These are phyloP conservation scores for Ascobolus immersus DNA, from an alignment of 495 filamentous ascomycete species.

Conservation along the genomic window DNA sequence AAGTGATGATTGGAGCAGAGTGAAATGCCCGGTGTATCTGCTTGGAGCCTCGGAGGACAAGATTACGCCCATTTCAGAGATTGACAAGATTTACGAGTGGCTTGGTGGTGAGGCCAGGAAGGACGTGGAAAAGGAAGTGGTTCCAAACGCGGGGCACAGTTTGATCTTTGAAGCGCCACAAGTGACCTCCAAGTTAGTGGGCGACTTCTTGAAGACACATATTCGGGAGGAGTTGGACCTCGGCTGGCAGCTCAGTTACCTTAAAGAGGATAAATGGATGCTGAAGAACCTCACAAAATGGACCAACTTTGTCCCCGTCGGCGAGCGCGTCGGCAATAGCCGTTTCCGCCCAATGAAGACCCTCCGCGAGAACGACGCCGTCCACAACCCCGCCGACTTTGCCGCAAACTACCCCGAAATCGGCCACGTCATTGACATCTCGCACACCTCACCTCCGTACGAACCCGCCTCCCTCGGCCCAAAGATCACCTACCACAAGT, in stretches of 20 bases:
- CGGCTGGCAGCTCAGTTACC: constrained; percentile 71
- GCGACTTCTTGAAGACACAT: constrained; percentile 49
- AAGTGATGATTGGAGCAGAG: constrained; percentile 40
- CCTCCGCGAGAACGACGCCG: constrained; percentile 48
- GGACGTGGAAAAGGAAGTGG: constrained; percentile 39
- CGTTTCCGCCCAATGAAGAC: constrained; percentile 68
- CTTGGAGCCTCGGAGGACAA: constrained; percentile 53
- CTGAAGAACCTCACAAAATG: constrained; percentile 91
- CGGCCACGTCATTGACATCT: constrained; percentile 39
- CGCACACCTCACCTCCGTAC: constrained; percentile 42
- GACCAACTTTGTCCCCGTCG: constrained; percentile 53
- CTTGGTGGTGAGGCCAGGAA: constrained; percentile 20
- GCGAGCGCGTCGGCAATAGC: constrained; percentile 42
- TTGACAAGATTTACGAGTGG: constrained; percentile 40
- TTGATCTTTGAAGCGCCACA: constrained; percentile 59
- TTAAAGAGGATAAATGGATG: constrained; percentile 87
- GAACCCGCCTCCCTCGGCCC: constrained; percentile 35
- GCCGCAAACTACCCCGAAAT: constrained; percentile 38
- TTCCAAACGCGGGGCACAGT: constrained; percentile 62
- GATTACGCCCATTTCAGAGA: constrained; percentile 42
- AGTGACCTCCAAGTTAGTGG: constrained; percentile 52
- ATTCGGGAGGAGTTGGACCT: constrained; percentile 53
- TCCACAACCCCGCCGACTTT: constrained; percentile 54
- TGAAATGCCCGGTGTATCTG: constrained; percentile 49
- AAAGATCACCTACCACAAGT: constrained; percentile 39